Evolutionary conservation across 768 basidiomycete species (phyloP).

Genomic region (Grammothele lineata): DNA sequence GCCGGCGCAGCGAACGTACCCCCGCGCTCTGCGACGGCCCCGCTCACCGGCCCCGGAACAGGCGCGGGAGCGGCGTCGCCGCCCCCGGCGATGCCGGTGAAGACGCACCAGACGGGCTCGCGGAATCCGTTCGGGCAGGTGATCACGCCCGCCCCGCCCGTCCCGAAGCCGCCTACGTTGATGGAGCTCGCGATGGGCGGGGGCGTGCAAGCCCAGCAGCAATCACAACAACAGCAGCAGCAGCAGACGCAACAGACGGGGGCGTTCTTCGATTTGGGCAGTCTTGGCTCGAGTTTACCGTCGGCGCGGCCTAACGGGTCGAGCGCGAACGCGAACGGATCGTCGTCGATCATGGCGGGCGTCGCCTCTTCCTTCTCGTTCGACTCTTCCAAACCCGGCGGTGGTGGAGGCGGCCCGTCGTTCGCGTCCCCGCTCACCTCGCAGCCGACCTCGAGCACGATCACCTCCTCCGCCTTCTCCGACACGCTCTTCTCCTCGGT

Average conservation of each 20-base stretch:
- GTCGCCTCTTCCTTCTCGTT: conserved; percentile 73
- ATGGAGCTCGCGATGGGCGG: conserved; percentile 69
- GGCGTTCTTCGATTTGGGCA: conserved; percentile 7
- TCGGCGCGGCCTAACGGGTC: conserved; percentile 9
- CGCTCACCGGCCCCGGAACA: conserved; percentile 42
- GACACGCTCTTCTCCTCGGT: conserved; percentile 45
- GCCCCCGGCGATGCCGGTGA: conserved; percentile 57
- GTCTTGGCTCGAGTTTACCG: conserved; percentile 2
- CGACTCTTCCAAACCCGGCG: conserved; percentile 20
- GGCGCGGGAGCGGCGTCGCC: conserved; percentile 34
- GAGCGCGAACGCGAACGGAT: not conserved
- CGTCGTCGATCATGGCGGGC: conserved; percentile 49
- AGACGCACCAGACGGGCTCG: conserved; percentile 89
- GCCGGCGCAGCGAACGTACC: conserved; percentile 33
- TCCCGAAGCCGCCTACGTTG: conserved; percentile 77
- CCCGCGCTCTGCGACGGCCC: conserved; percentile 69
- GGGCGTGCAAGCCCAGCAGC: conserved; percentile 18
- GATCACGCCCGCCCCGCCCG: conserved; percentile 51
- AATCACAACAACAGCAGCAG: conserved; percentile 26
- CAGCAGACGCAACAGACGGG: conserved; percentile 13
- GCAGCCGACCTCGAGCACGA: conserved; percentile 28
- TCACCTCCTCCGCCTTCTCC: conserved; percentile 42
- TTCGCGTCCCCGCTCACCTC: conserved; percentile 14
- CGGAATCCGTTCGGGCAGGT: conserved; percentile 92
- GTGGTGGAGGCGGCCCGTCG: conserved; percentile 1